Base-by-base conservation (phyloP, 495 filamentous ascomycete species). In the Talaromyces borbonicus region DNA sequence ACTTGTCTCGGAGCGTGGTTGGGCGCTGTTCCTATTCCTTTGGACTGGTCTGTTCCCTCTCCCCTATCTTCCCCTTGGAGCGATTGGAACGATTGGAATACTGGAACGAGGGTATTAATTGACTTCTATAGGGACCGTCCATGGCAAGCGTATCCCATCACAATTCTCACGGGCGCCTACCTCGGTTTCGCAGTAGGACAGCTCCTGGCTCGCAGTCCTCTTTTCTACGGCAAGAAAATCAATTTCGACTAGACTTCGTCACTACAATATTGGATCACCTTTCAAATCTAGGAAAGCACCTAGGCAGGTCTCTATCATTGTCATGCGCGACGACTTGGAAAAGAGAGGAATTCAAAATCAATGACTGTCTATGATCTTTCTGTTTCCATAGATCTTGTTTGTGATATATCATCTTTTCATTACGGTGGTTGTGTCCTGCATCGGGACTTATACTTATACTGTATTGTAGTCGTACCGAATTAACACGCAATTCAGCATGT, bases 91-190 rank as follows among this genome's bases (percentile, higher is more conserved):
- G n/a, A n/a, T 8, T 38, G 6, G 31, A 15, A 3, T 33, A 7
- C 16, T 15, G 35, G 35, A 31, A 38, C 47, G 49, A 48, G 51
- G 53, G 26, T 54, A 24, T 39, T 43, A 20, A 16, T 43, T 56
- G 23, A n/a, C n/a, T 47, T 11, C 46, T 49, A 11, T 53, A 80
- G 78, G 80, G 83, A 87, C 57, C 80, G 92, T 16, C 89, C 94
- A 52, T 98, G 92, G 92, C 92, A 98, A 74, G 86, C 84, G 59
- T 98, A 88, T 81, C 92, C 92, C 2, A 84, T 97, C 25, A 97
- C 92, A 0, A 85, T 98, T 44, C 56, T 89, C 1, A 72, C 71
- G 0, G 85, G 85, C 7, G 79, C 78, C 8, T 87, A 87, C 64
- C 53, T 78, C 15, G 85, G 85, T 4, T 84, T 73, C 60, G 70